Evolutionary conservation across 768 basidiomycete genomes (phyloP).

Genomic region (Phaeolepiota aurea): DNA sequence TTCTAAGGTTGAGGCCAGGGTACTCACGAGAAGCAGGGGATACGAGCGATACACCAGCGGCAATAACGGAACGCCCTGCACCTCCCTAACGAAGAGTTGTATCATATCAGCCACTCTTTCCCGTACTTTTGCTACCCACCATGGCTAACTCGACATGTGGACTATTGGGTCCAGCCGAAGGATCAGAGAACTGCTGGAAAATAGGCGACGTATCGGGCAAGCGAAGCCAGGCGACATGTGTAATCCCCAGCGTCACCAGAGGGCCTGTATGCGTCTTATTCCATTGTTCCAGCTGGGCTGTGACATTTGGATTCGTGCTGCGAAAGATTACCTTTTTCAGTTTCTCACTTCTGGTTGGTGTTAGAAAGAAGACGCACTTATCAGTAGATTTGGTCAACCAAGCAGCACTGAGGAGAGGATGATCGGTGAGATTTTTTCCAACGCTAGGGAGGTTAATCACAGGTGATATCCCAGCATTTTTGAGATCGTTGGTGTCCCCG

Average conservation of each 20-base stretch:
- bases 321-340: not conserved
- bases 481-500: conserved; percentile 17
- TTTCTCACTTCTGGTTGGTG: not conserved
- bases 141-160: conserved; percentile 15
- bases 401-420: conserved; percentile 15
- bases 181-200: conserved; percentile 12
- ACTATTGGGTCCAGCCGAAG: conserved; percentile 14
- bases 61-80: not conserved
- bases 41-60: conserved; percentile 1
- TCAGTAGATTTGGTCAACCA: conserved; percentile 22
- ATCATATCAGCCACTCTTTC: not conserved
- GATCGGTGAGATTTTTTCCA: conserved; percentile 28
- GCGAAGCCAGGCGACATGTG: conserved; percentile 15
- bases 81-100: not conserved
- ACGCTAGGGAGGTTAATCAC: conserved; percentile 24
- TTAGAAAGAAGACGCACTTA: conserved; percentile 5
- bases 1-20: not conserved
- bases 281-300: conserved; percentile 15
- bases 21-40: conserved; percentile 20
- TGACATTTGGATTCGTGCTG: conserved; percentile 11
- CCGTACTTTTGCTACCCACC: not conserved
- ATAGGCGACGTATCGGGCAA: conserved; percentile 13
- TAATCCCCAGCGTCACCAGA: conserved; percentile 11
- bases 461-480: conserved; percentile 14
- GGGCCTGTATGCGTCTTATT: conserved; percentile 13